Percentiles rank a stretch among this genome's conserved stretches.
phyloP scores from a whole-genome alignment of 2,329 filamentous ascomycete species.

The Ceratocystis harringtonii region DNA sequence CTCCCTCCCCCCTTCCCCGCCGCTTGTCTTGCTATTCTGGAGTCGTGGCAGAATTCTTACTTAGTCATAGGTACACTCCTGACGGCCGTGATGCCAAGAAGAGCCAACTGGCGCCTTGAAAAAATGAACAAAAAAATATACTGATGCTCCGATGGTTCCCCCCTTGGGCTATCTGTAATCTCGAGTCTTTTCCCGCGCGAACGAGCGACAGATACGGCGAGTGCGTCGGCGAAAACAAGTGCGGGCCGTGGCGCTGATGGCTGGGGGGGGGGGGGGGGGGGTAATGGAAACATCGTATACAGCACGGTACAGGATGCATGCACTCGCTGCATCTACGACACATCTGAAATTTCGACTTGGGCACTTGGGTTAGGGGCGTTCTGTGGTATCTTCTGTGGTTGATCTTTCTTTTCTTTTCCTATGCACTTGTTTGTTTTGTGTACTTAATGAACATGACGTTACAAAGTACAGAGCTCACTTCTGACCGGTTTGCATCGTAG shows the following conservation, averaged over 20 bases:
- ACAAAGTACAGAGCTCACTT: neutral
- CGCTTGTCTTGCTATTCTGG: neutral
- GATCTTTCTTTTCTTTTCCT: neutral
- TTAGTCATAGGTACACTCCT: constrained; percentile 38
- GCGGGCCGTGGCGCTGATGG: neutral
- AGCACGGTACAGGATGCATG: neutral
- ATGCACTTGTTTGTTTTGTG: neutral
- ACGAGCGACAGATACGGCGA: neutral
- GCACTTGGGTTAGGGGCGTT: neutral
- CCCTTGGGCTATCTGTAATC: neutral
- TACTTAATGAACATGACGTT: neutral
- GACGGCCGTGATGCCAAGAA: constrained; percentile 50
- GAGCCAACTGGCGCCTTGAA: constrained; percentile 27
- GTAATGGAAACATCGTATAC: neutral
- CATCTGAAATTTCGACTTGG: constrained; percentile 1
- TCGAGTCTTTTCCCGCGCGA: neutral
- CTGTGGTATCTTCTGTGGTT: neutral
- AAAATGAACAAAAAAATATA: too few species aligned
- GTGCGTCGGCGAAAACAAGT: neutral
- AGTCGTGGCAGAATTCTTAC: constrained; percentile 7
- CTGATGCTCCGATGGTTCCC: neutral
- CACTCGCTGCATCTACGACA: neutral
- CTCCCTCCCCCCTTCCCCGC: neutral
- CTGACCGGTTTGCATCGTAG: neutral
- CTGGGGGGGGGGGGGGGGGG: too few species aligned